A percentile compares a stretch with the other conserved stretches of the same genome.
These are phyloP conservation scores for Gnomoniopsis sp. DNA, from an alignment of 2,329 filamentous ascomycete species.

Conservation along the genomic window DNA sequence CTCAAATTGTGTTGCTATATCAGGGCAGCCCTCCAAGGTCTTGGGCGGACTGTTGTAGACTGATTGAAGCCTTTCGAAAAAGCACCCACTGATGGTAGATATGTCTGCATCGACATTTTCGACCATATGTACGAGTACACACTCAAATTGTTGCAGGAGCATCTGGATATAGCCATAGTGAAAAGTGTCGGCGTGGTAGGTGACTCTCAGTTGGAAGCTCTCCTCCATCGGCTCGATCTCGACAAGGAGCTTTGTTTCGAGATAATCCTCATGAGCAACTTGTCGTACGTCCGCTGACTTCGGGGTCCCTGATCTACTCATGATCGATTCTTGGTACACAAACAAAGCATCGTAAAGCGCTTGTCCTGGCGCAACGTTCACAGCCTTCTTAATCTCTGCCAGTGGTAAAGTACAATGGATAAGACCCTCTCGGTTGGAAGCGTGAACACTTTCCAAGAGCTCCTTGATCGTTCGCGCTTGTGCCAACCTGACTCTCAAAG, in stretches of 20 bases:
- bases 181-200: conserved; percentile 47
- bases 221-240: conserved; percentile 65
- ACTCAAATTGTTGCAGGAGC: conserved; percentile 60
- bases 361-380: conserved; percentile 50
- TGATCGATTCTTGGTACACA: conserved; percentile 77
- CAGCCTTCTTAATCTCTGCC: conserved; percentile 63
- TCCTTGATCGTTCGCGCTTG: conserved; percentile 52
- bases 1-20: conserved; percentile 55
- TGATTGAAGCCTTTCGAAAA: conserved; percentile 40
- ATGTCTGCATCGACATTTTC: conserved; percentile 26
- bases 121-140: conserved; percentile 35
- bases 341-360: conserved; percentile 74
- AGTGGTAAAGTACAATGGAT: conserved; percentile 62
- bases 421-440: conserved; percentile 62
- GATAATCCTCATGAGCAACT: conserved; percentile 60
- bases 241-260: conserved; percentile 73
- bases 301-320: conserved; percentile 25
- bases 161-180: conserved; percentile 51
- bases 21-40: conserved; percentile 32
- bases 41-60: conserved; percentile 41
- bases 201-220: conserved; percentile 40
- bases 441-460: conserved; percentile 61
- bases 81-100: conserved; percentile 21
- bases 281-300: conserved; percentile 42
- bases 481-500: conserved; percentile 61